Conservation (phyloP, 352 stramenopile genomes). For the Globisporangium abappressorium region DNA sequence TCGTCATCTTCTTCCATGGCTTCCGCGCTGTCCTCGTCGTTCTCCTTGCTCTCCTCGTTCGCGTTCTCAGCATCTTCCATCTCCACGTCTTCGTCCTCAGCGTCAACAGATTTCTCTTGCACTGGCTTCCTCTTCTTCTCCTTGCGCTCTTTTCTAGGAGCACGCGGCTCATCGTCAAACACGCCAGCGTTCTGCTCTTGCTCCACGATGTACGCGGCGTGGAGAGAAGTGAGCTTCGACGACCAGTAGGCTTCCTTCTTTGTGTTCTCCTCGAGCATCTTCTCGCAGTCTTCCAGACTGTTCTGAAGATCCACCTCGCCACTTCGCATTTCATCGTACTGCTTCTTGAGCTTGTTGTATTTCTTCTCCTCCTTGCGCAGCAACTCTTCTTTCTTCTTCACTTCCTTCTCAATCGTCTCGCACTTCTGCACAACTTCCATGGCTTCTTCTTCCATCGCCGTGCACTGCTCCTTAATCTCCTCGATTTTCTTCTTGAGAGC, state of each 20-base stretch:
- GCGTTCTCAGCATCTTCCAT: constrained; percentile 25
- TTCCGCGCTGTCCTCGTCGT: constrained; percentile 19
- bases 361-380: constrained; percentile 72
- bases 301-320: constrained; percentile 93
- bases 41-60: constrained; percentile 29
- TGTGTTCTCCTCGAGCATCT: constrained; percentile 90
- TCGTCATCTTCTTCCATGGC: constrained; percentile 27
- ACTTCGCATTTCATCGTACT: constrained; percentile 88
- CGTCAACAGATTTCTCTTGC: constrained; percentile 20
- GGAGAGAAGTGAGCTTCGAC: constrained; percentile 67
- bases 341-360: constrained; percentile 87
- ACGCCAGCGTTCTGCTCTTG: constrained; percentile 74
- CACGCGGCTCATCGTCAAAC: constrained; percentile 55
- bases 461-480: constrained; percentile 86
- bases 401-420: constrained; percentile 88
- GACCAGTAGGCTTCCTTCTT: constrained; percentile 89
- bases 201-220: constrained; percentile 54
- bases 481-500: constrained; percentile 73
- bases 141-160: constrained; percentile 38
- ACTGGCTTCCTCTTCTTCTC: constrained; percentile 19
- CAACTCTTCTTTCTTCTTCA: constrained; percentile 84
- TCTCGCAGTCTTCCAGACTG: constrained; percentile 91
- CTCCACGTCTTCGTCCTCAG: constrained; percentile 38
- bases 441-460: constrained; percentile 91
- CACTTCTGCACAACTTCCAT: constrained; percentile 89